Base-by-base conservation (phyloP, 331 rosid genomes). In the Spiraea crenata region DNA sequence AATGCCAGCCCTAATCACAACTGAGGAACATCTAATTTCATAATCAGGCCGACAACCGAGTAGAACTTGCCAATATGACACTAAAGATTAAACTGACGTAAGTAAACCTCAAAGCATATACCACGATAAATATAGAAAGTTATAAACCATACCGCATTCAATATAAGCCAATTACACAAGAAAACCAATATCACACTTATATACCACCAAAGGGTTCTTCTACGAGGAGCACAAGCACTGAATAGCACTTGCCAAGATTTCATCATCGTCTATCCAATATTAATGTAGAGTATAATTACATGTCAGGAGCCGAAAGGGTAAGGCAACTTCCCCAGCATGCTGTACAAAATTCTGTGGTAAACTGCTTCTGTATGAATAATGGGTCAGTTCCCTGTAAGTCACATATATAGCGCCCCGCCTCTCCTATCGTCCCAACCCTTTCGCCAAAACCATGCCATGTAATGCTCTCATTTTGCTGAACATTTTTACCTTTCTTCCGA, bases 241-340 rank as follows among this genome's bases (percentile, higher is more conserved):
- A 44, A 70, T 15, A 70, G 42, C 35, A 70, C 74, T 9, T 34
- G 66, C 57, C 31, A 42, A 45, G 66, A 50, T 45, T 57, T 70
- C 49, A 55, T 54, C 74, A 25, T 69, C 74, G n/a, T 69, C 82
- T 63, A 63, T 67, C 9, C 56, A 83, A 80, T 51, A 74, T 67
- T 37, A 70, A 64, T 45, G 64, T 56, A 57, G 93, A 89, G 96
- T 84, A 77, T 79, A 86, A 82, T 87, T 86, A 95, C 97, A 89
- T 85, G 87, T 80, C 84, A 78, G 85, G 92, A 80, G 91, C 90
- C 63, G 92, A 89, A 87, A 86, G 90, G 91, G 91, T 81, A 78
- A 46, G 85, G 80, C 80, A 61, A 82, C 85, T 81, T 79, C 83
- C 86, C 79, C 75, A 52, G 84, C 85, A 62, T 73, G 84, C 91